Evolutionary conservation across 2,329 filamentous ascomycete genomes (phyloP).

Genomic region (Penicillium sp.): DNA sequence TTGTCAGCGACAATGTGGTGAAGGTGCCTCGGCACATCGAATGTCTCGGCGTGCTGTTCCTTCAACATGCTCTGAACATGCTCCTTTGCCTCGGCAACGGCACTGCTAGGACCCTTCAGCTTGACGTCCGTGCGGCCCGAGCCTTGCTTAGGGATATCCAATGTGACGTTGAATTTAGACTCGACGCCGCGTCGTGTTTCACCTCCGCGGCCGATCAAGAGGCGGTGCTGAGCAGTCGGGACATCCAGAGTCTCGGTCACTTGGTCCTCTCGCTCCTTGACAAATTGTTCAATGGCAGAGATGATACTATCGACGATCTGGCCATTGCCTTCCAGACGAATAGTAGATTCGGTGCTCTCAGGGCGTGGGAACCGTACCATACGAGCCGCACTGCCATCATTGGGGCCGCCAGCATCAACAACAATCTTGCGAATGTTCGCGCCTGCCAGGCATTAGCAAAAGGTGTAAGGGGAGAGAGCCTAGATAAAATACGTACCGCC

Average conservation of each 20-base stretch:
- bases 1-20: constrained; percentile 79
- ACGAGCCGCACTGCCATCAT: constrained; percentile 76
- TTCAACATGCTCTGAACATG: constrained; percentile 73
- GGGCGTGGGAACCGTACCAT: constrained; percentile 93
- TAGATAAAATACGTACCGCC: constrained; percentile 60
- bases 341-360: constrained; percentile 72
- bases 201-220: constrained; percentile 86
- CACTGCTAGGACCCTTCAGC: constrained; percentile 68
- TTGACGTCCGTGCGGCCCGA: constrained; percentile 79
- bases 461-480: neutral
- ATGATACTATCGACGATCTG: constrained; percentile 85
- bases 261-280: constrained; percentile 77
- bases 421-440: constrained; percentile 82
- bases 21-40: constrained; percentile 73
- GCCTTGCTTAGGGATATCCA: constrained; percentile 89
- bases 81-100: constrained; percentile 78
- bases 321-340: constrained; percentile 80
- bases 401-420: constrained; percentile 78
- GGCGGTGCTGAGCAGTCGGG: constrained; percentile 80
- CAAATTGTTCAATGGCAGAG: constrained; percentile 71
- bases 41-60: constrained; percentile 78
- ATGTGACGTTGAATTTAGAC: constrained; percentile 73
- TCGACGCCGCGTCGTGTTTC: constrained; percentile 81
- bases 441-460: constrained; percentile 53
- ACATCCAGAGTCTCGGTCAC: constrained; percentile 73